Evolutionary conservation across 1,284 basidiomycete genomes (phyloP).

Genomic region (Cryptococcus amylolentus): DNA sequence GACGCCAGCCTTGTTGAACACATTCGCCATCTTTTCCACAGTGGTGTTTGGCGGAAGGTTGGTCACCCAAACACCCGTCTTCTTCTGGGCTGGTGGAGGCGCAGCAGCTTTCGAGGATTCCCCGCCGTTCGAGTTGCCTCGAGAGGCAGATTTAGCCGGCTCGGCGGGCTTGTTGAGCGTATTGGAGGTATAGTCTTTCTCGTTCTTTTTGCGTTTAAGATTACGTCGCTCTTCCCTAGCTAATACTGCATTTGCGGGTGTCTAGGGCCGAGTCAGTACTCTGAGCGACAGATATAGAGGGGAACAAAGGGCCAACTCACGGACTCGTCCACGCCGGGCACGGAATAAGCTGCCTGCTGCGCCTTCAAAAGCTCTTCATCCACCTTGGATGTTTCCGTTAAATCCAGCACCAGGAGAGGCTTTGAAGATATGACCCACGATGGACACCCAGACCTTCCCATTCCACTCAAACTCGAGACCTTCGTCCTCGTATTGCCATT

Average conservation of each 20-base stretch:
- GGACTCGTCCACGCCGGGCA: conserved; percentile 85
- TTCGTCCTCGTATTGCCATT: conserved; percentile 86
- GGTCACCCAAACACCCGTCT: conserved; percentile 90
- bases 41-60: conserved; percentile 77
- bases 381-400: conserved; percentile 52
- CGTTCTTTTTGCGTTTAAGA: conserved; percentile 62
- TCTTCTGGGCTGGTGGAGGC: conserved; percentile 52
- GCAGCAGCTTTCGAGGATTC: neutral
- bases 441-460: conserved; percentile 73
- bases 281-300: neutral
- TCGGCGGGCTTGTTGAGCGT: conserved; percentile 44
- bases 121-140: conserved; percentile 1
- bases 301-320: conserved; percentile 53
- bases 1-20: conserved; percentile 87
- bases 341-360: conserved; percentile 88
- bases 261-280: conserved; percentile 51
- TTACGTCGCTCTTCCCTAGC: conserved; percentile 59
- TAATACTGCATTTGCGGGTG: conserved; percentile 75
- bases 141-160: neutral
- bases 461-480: conserved; percentile 88
- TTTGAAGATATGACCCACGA: conserved; percentile 57
- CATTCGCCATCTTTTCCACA: conserved; percentile 67
- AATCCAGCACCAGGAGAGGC: neutral
- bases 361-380: conserved; percentile 76
- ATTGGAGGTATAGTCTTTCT: conserved; percentile 66